These are phyloP conservation scores for Picea sitchensis DNA, from an alignment of 75 land plant species.

Conservation along the genomic window DNA sequence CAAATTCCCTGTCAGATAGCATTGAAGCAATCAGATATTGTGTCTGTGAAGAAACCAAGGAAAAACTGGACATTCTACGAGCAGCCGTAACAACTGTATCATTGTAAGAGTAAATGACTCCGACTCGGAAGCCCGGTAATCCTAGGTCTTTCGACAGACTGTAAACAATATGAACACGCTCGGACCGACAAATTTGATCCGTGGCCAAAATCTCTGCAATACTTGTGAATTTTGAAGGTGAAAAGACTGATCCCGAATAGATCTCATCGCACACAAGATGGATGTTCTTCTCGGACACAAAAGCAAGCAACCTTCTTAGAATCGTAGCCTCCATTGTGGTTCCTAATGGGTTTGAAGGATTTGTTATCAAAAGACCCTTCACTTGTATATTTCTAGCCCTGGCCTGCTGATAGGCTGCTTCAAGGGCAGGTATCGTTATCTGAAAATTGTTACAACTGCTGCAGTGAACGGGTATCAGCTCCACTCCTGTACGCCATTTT, in stretches of 20 bases:
- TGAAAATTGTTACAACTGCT: constrained; percentile 6
- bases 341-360: constrained; percentile 58
- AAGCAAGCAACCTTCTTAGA: constrained; percentile 24
- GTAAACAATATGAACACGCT: no score
- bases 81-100: no score
- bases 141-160: no score
- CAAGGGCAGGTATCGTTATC: constrained; percentile 27
- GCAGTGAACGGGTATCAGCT: no score
- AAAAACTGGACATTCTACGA: no score
- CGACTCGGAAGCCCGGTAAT: no score
- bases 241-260: constrained; percentile 53
- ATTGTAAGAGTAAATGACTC: no score
- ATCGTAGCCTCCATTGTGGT: constrained; percentile 16
- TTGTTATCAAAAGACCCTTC: constrained; percentile 43
- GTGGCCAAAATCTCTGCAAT: constrained; percentile 30
- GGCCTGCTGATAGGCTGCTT: constrained; percentile 28
- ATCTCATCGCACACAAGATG: constrained; percentile 77
- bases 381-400: constrained; percentile 25
- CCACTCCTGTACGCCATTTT: no score
- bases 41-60: no score
- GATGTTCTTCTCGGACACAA: constrained; percentile 35
- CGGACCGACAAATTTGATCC: neutral
- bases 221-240: constrained; percentile 41
- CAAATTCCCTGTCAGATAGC: no score
- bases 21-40: no score